Conservation (phyloP, 192 early-diverging fungal genomes). For the Cetraspora pellucida region DNA sequence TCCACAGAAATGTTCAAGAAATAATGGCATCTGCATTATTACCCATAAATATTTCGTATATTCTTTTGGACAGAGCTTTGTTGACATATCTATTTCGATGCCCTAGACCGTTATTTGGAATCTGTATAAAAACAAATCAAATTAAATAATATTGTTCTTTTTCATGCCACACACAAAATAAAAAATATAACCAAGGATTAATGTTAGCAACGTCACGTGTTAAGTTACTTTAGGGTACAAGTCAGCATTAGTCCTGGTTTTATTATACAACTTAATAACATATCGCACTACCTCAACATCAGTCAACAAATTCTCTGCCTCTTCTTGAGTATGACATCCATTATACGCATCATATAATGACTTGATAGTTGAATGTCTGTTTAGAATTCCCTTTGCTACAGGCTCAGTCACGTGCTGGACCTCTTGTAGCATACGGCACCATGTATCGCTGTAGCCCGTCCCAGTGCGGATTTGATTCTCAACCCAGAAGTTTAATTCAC, state of each 20-base stretch:
- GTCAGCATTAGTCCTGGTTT: background rate
- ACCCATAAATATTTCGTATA: constrained; percentile 32
- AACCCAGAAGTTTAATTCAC: constrained; percentile 27
- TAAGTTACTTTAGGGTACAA: too few species aligned
- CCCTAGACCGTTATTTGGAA: constrained; percentile 11
- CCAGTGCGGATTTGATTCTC: constrained; percentile 35
- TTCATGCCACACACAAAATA: too few species aligned
- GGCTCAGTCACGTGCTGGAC: constrained; percentile 44
- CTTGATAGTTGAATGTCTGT: constrained; percentile 37
- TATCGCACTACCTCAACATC: constrained; percentile 40
- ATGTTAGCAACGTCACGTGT: too few species aligned
- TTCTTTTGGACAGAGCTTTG: constrained; percentile 23
- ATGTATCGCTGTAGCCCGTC: constrained; percentile 36
- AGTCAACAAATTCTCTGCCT: constrained; percentile 38
- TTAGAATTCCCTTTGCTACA: constrained; percentile 40
- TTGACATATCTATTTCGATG: constrained; percentile 4
- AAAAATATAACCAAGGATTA: background rate
- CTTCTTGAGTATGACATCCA: constrained; percentile 11
- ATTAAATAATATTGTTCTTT: too few species aligned
- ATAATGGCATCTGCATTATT: constrained; percentile 25
- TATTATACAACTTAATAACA: background rate
- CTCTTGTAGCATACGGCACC: constrained; percentile 48
- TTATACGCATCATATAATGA: constrained; percentile 39
- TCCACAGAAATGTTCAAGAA: constrained; percentile 13
- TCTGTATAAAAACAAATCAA: background rate